Evolutionary conservation across 139 green algal species (phyloP).

Genomic region (Microglena sp.): DNA sequence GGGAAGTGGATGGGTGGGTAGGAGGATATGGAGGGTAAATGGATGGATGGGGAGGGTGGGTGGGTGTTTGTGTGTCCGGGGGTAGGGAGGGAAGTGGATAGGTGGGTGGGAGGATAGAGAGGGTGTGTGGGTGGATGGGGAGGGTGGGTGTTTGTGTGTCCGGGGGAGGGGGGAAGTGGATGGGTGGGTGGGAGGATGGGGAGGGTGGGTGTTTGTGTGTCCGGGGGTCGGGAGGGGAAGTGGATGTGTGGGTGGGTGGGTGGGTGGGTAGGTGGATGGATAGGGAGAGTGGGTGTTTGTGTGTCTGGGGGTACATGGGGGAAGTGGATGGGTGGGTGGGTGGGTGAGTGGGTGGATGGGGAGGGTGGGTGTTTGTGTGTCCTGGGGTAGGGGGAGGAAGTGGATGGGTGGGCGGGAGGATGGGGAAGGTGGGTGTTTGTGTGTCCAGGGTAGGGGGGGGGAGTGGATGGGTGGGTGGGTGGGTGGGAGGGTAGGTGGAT

Average conservation of each 20-base stretch:
- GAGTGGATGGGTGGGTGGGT: no score
- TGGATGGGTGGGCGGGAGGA: not conserved
- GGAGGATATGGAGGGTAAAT: no score
- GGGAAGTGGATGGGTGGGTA: no score
- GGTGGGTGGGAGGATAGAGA: not conserved
- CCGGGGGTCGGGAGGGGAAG: no score
- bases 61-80: not conserved
- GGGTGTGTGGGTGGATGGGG: no score
- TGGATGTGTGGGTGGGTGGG: no score
- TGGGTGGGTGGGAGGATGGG: not conserved
- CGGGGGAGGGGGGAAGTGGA: not conserved
- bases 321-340: not conserved
- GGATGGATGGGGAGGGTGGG: not conserved
- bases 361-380: no score
- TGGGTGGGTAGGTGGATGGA: no score
- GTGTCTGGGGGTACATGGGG: not conserved
- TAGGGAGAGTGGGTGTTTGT: not conserved
- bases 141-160: no score
- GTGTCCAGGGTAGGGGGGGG: no score
- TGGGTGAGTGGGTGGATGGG: no score
- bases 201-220: constrained; percentile 3
- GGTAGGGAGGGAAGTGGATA: not conserved
- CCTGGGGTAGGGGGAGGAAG: not conserved
- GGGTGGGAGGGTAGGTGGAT: no score
- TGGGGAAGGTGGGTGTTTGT: not conserved